Evolutionary conservation across 2,329 filamentous ascomycete genomes (phyloP), one percentile per base, ranked within the genome.

Genomic region (Exserohilum turcica): DNA sequence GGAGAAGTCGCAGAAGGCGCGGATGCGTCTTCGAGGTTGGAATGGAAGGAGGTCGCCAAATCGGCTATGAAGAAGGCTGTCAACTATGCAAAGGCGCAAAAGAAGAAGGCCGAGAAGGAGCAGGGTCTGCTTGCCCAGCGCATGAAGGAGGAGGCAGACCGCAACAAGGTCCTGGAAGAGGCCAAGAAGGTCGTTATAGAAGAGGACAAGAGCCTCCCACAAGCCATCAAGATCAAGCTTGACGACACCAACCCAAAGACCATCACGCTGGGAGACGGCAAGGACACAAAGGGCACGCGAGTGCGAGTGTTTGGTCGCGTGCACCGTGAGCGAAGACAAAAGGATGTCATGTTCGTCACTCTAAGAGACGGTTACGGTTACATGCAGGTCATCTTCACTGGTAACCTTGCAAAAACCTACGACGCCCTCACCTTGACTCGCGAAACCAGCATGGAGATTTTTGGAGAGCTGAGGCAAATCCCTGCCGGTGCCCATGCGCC

Each of bases 321-420:
- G 48, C 91, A 96, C 77, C 85, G 90, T 54, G 79, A 92, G 74
- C 84, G 91, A 57, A 82, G 84, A 56, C 92, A 96, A 78, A 94
- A 93, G 77, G 87, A 90, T 70, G 84, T 91, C 60, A 87, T 91
- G 50, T 97, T 96, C 77, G 82, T 96, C 70, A 93, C 88, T n/a
- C 79, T 96, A 59, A 82, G 87, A 59, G 91, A 95, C 71, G 92
- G 92, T 53, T 90, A 92, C 68, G 90, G 89, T 48, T 87, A 87
- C 69, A 81, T 97, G 74, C 92, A 96, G 80, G 92, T 91, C 70
- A 83, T 96, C 57, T 79, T 97, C 63, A 84, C 86, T 3, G 92
- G 92, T 52, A 83, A 91, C 59, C 82, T 97, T 65, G 88, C 91
- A 63, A 92, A 91, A 81, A 93, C 90, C n/a, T 95, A 95, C 79